A percentile compares a stretch with the other conserved stretches of the same genome.
Evolutionary conservation across 495 filamentous ascomycete species (phyloP).

Genomic region (Stereocaulon alpinum): DNA sequence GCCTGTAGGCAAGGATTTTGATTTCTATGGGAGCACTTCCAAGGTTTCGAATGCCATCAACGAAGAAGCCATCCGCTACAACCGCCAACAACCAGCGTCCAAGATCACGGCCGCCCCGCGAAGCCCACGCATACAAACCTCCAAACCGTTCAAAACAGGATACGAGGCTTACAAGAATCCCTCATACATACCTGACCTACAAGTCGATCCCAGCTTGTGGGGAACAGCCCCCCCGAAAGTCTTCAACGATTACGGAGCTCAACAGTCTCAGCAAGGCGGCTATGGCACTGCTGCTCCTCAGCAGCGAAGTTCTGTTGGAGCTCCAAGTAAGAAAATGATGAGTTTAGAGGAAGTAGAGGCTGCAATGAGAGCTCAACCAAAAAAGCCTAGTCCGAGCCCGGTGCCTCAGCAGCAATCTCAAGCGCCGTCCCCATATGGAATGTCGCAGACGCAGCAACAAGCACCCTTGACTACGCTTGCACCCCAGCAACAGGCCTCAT

Average conservation of each 20-base stretch:
- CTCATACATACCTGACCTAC: slow-evolving; percentile 69
- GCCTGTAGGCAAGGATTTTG: slow-evolving; percentile 81
- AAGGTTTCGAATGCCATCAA: slow-evolving; percentile 73
- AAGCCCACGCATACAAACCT: slow-evolving; percentile 33
- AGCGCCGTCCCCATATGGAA: slow-evolving; percentile 7
- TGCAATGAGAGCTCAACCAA: slow-evolving; percentile 65
- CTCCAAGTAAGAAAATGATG: slow-evolving; percentile 70
- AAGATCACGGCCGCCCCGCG: slow-evolving; percentile 30
- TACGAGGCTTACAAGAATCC: slow-evolving; percentile 81
- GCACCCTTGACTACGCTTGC: slow-evolving; percentile 8
- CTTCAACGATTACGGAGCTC: slow-evolving; percentile 29
- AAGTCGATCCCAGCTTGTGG: slow-evolving; percentile 92
- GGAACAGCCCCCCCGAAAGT: slow-evolving; percentile 55
- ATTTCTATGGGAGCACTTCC: slow-evolving; percentile 89
- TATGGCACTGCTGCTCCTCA: slow-evolving; percentile 16
- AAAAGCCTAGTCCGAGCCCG: slow-evolving; percentile 30
- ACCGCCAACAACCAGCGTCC: slow-evolving; percentile 48
- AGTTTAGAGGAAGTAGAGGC: slow-evolving; percentile 96
- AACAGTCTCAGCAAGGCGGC: slow-evolving; percentile 18
- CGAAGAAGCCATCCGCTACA: slow-evolving; percentile 80
- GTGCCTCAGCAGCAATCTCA: slow-evolving; percentile 29
- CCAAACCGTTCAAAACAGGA: slow-evolving; percentile 58
- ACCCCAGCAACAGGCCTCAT: background rate
- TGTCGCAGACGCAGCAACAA: slow-evolving; percentile 17
- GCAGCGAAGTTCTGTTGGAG: slow-evolving; percentile 18